Conservation (phyloP, 2,329 filamentous ascomycete species). For the Beauveria caledonica region DNA sequence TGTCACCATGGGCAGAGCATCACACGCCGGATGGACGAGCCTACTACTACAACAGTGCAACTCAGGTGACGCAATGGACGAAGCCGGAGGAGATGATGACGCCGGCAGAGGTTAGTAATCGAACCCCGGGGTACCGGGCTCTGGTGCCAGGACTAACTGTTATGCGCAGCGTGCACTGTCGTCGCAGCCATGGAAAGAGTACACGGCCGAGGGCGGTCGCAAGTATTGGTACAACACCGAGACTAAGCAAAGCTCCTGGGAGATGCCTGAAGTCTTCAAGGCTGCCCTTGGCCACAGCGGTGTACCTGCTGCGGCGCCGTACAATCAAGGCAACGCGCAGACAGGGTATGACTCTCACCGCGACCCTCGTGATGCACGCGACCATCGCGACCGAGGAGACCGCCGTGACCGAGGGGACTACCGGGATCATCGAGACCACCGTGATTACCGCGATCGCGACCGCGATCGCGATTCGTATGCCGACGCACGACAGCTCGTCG, state of each 20-base stretch:
- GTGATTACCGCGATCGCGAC: slow-evolving; percentile 16
- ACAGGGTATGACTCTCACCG: slow-evolving; percentile 34
- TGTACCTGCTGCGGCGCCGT: slow-evolving; percentile 33
- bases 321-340: slow-evolving; percentile 35
- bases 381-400: slow-evolving; percentile 14
- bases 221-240: slow-evolving; percentile 96
- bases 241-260: slow-evolving; percentile 89
- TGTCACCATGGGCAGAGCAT: slow-evolving; percentile 86
- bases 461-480: slow-evolving; percentile 34
- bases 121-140: not conserved
- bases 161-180: slow-evolving; percentile 60
- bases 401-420: slow-evolving; percentile 14
- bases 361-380: slow-evolving; percentile 20
- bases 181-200: slow-evolving; percentile 87
- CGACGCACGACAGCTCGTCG: slow-evolving; percentile 51
- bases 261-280: slow-evolving; percentile 80
- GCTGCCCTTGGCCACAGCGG: slow-evolving; percentile 53
- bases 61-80: slow-evolving; percentile 86
- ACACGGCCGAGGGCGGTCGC: slow-evolving; percentile 74
- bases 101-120: slow-evolving; percentile 58
- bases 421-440: slow-evolving; percentile 14
- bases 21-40: slow-evolving; percentile 71
- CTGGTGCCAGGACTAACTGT: slow-evolving; percentile 12
- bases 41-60: slow-evolving; percentile 86
- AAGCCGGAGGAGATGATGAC: slow-evolving; percentile 89